Evolutionary conservation across 768 basidiomycete species (phyloP), one percentile per base, ranked within the genome.

Genomic region (Trametes cingulata): DNA sequence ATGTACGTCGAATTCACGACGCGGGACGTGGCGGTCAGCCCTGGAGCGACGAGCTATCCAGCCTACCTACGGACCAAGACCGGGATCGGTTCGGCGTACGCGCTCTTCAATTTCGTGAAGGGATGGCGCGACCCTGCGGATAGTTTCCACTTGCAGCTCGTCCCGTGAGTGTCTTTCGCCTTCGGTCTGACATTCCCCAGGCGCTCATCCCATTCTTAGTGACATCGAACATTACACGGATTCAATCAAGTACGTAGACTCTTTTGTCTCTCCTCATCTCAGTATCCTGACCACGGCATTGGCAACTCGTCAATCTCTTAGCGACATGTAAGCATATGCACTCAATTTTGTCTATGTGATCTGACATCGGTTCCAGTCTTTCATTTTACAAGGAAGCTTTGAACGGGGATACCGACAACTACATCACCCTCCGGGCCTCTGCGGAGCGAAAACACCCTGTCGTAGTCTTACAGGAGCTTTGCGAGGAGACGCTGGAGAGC

Each of bases 61-160:
- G 61, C 57, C 10, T 75, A 65, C 47, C 66, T 68, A 2, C 58
- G 63, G 12, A 8, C 67, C 60, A 52, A 62, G 42, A 75, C 76
- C 22, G 78, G 77, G 1, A 63, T 71, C 13, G 63, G 68, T 0
- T 75, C 76, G 49, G 70, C 74, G 0, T 80, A 72, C 48, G 63
- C 65, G 1, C 65, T 75, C 46, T 73, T 76, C 63, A 69, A 73
- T 12, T 58, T 58, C 29, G 24, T 36, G 39, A 58, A 58, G 29
- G 42, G 48, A 6, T 80, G 77, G 61, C 54, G 61, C 50, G 71
- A 74, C 9, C 36, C 55, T 5, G 53, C 63, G 8, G 20, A 76
- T 15, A 60, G 57, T 17, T 54, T 65, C 6, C 77, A 76, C 46
- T 68, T 74, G 15, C 77, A 78, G 57, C 71, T 71, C n/a, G 58